Evolutionary conservation across 768 basidiomycete genomes (phyloP), one percentile per base, ranked within the genome.

Genomic region (Termitomyces sp.): DNA sequence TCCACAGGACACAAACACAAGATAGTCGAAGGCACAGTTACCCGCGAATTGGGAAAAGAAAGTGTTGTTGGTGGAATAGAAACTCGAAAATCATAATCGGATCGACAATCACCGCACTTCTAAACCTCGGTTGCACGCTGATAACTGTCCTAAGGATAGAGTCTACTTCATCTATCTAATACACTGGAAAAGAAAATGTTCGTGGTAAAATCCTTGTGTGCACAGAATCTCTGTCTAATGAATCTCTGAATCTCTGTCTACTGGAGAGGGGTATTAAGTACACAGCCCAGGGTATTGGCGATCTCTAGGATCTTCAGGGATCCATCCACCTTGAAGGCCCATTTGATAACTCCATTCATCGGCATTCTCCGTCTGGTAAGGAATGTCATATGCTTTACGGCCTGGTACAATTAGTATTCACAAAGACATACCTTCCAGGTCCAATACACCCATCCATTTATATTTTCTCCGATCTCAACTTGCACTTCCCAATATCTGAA

Each of bases 281-380:
- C 88, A 90, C 44, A 88, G 76, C 62, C 82, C 72, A 12, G 86
- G 87, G 66, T 86, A 88, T 63, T 79, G 65, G 60, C 85, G 76
- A 60, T 88, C 69, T n/a, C 82, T 80, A 5, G 87, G 86, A 67
- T 90, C 79, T 58, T 79, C 75, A 14, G 89, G 87, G 60, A 90
- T 89, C 88, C 87, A 91, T 53, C 88, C 89, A 35, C 85, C 86
- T 68, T 84, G 77, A 13, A 90, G 68, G 4, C 89, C 88, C 63
- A 79, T 83, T 70, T 84, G 80, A 67, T 91, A 91, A 64, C 85
- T 87, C 87, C 85, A 89, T 61, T 89, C 85, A 67, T 88, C 85
- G 14, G 83, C 84, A 60, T 79, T 80, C 70, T 90, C 88, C 5
- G 82, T 75, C 81, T 85, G 18, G 22, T 38, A 20, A 22, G 18